Evolutionary conservation across 1,284 basidiomycete genomes (phyloP).

Genomic region (Volvariella volvacea): DNA sequence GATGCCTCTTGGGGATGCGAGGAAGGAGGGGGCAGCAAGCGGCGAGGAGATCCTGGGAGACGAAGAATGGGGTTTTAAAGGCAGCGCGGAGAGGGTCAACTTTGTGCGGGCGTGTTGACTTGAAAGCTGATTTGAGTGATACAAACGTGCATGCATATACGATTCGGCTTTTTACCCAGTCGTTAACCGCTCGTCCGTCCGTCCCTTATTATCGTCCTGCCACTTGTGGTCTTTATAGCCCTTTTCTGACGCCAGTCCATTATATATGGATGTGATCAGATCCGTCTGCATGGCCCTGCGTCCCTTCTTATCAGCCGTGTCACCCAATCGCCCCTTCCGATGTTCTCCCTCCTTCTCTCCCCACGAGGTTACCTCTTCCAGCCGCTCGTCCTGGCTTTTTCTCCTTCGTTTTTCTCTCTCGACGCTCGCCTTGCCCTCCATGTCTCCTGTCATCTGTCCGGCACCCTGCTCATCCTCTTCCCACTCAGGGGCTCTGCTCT

Average conservation of each 20-base stretch:
- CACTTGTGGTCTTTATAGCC: constrained; percentile 27
- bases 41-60: constrained; percentile 9
- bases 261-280: constrained; percentile 16
- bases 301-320: neutral
- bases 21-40: constrained; percentile 12
- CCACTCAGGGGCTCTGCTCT: too few species aligned
- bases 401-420: neutral
- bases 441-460: neutral
- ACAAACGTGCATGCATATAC: constrained; percentile 38
- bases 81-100: constrained; percentile 9
- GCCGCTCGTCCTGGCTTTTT: neutral
- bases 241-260: constrained; percentile 12
- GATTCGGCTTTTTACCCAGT: constrained; percentile 7
- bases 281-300: neutral
- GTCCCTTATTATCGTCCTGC: constrained; percentile 5
- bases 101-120: neutral
- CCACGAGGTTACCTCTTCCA: neutral
- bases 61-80: constrained; percentile 13
- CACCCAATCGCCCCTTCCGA: constrained; percentile 2
- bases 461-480: constrained; percentile 16
- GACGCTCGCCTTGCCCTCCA: neutral
- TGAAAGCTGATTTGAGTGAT: constrained; percentile 12
- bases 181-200: constrained; percentile 6
- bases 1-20: constrained; percentile 6
- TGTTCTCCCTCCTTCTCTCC: constrained; percentile 1